Evolutionary conservation across 2,329 filamentous ascomycete genomes (phyloP), one percentile per base, ranked within the genome.

Genomic region (Truncatella angustata): DNA sequence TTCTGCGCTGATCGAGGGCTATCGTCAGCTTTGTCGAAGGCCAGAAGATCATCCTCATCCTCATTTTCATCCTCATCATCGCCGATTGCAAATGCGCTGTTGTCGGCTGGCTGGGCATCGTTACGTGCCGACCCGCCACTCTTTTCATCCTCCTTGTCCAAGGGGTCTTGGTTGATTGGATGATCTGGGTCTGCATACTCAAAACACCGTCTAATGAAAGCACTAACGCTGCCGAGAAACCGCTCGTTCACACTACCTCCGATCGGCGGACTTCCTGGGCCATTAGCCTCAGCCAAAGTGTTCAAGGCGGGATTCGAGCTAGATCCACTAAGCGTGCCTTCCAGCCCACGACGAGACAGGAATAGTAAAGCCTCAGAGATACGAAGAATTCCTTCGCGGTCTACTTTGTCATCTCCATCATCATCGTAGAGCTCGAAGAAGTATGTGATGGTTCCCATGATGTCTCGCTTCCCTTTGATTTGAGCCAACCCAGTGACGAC

Each of bases 391-490:
- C 94, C 94, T 70, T 99, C 94, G 10, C 94, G 85, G 64, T 97
- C 94, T 4, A 99, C 92, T 61, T 84, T 91, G 23, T 94, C 94
- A 66, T 96, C 91, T 1, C 85, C 82, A 62, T 93, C 88, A 59
- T 99, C 93, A 66, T 99, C 94, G 68, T 97, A 97, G 0, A 99
- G 82, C 63, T 97, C 90, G 62, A 99, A 99, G 70, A 99, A 97
- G 71, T 97, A 97, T 54, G 86, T 94, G 64, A 99, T 97, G 53
- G 90, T 94, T 26, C 90, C 90, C 93, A 99, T 97, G 59, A 99
- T 97, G 69, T 99, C 94, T 43, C 87, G 86, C 51, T 88, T 91
- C 7, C 94, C 93, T 69, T 96, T 97, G 64, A 99, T 90, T 12
- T 89, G 85, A 2, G 93, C 92, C 42, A 99, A 77, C 0, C 94